Evolutionary conservation across 768 basidiomycete genomes (phyloP), one percentile per base, ranked within the genome.

Genomic region (Russula foetens): DNA sequence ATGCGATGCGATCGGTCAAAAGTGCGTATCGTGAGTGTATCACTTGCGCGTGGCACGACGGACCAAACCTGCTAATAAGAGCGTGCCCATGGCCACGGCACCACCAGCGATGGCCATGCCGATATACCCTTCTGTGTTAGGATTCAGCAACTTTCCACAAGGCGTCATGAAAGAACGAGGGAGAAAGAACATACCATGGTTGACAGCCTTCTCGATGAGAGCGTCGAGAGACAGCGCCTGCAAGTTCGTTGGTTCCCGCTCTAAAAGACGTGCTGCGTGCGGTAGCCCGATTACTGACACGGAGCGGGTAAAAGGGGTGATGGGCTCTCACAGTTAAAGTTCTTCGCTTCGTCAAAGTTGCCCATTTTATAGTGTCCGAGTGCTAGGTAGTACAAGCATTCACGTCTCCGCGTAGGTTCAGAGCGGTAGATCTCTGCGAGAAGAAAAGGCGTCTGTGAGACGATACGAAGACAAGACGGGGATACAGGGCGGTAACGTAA

Each of bases 51-150:
- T 68, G 72, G 90, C 86, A 83, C 89, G 90, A 84, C 91, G 88
- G 83, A 93, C 79, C 69, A 92, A 76, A 75, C 83, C 76, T 71
- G 90, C 87, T 57, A 92, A 59, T 59, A 88, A 71, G 50, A 92
- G 72, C 31, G 88, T 84, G 53, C 92, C 90, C 23, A 96, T 68
- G 15, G 96, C 94, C 15, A 90, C 93, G 44, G 82, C 87, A 56
- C 94, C 92, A 53, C 95, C 95, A 21, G 86, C 92, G 45, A 99
- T 79, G 15, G 94, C 97, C 88, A 99, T 93, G 49, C 97, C 97
- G 52, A 98, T 91, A 72, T 98, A 98, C n/a, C 95, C 95, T 73
- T 99, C 96, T 95, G 71, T 1, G 7, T 31, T 49, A n/a, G 17
- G n/a, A 21, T 28, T 45, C 24, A 50, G 57, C 55, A 48, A 63